A percentile compares a stretch with the other conserved stretches of the same genome.
These are phyloP conservation scores for Cladorrhinum sp. DNA, from an alignment of 2,329 filamentous ascomycete genomes.

Conservation along the genomic window DNA sequence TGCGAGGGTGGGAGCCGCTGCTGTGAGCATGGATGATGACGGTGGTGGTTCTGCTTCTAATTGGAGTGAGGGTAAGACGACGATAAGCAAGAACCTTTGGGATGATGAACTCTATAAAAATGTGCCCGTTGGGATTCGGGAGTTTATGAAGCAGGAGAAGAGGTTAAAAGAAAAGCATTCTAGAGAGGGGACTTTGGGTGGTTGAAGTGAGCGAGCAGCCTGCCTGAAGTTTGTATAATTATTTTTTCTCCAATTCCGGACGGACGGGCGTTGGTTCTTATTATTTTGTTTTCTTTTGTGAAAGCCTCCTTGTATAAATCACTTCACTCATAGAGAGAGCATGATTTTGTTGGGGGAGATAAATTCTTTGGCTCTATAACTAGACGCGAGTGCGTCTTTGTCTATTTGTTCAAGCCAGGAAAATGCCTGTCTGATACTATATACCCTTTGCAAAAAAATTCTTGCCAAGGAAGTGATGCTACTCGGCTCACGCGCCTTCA, in stretches of 20 bases:
- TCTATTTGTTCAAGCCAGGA: background rate
- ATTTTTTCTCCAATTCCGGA: background rate
- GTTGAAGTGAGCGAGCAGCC: constrained; percentile 32
- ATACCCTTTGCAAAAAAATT: background rate
- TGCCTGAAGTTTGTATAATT: background rate
- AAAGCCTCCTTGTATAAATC: background rate
- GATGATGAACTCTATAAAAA: constrained; percentile 70
- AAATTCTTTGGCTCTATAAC: background rate
- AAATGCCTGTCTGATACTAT: background rate
- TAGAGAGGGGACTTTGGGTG: constrained; percentile 50
- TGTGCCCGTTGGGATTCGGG: constrained; percentile 87
- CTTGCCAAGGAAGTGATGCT: background rate
- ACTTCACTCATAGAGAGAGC: background rate
- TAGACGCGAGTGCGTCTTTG: background rate
- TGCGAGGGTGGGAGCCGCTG: no score
- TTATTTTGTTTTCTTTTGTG: background rate
- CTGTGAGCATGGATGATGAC: constrained; percentile 72
- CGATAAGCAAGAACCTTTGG: constrained; percentile 51
- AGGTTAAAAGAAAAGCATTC: constrained; percentile 72
- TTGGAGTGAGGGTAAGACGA: constrained; percentile 50
- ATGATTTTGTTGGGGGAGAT: background rate
- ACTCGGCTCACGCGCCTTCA: background rate
- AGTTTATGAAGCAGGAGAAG: constrained; percentile 98
- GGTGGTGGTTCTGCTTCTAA: constrained; percentile 71
- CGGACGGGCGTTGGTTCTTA: no score